A percentile compares a stretch with the other conserved stretches of the same genome.
Evolutionary conservation across 768 basidiomycete genomes (phyloP).

Genomic region (Boletus rufocinnamomeus): DNA sequence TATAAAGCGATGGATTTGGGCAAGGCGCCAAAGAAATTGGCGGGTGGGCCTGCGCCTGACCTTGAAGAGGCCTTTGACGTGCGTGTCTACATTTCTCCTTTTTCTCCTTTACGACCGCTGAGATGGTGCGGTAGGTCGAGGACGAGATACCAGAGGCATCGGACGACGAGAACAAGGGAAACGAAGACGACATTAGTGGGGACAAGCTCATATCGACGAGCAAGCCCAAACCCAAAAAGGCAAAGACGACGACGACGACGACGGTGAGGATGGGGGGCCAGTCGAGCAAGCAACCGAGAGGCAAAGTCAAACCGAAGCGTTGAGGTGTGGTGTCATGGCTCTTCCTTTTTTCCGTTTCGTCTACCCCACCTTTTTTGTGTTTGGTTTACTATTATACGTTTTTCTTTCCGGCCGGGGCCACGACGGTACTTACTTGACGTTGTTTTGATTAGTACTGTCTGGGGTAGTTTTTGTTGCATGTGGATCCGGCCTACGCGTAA

Average conservation of each 20-base stretch:
- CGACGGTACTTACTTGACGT: not conserved
- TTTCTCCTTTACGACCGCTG: not conserved
- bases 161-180: slow-evolving; percentile 46
- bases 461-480: not conserved
- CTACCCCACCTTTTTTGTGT: not conserved
- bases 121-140: slow-evolving; percentile 39
- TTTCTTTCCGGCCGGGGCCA: not conserved
- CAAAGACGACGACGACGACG: slow-evolving; percentile 12
- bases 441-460: not conserved
- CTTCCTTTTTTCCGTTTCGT: not conserved
- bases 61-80: slow-evolving; percentile 91
- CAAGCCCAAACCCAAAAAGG: slow-evolving; percentile 41
- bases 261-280: slow-evolving; percentile 19
- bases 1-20: slow-evolving; percentile 84
- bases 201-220: slow-evolving; percentile 64
- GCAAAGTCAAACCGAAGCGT: slow-evolving; percentile 23
- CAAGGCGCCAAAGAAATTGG: slow-evolving; percentile 78
- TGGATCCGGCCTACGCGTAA: not conserved
- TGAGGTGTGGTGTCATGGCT: not conserved
- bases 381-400: not conserved
- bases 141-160: slow-evolving; percentile 48
- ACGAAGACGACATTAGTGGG: slow-evolving; percentile 41
- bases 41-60: slow-evolving; percentile 77
- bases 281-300: slow-evolving; percentile 21
- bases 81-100: slow-evolving; percentile 25